Evolutionary conservation across 2,329 filamentous ascomycete species (phyloP), one percentile per base, ranked within the genome.

Genomic region (Arthroderma sp.): DNA sequence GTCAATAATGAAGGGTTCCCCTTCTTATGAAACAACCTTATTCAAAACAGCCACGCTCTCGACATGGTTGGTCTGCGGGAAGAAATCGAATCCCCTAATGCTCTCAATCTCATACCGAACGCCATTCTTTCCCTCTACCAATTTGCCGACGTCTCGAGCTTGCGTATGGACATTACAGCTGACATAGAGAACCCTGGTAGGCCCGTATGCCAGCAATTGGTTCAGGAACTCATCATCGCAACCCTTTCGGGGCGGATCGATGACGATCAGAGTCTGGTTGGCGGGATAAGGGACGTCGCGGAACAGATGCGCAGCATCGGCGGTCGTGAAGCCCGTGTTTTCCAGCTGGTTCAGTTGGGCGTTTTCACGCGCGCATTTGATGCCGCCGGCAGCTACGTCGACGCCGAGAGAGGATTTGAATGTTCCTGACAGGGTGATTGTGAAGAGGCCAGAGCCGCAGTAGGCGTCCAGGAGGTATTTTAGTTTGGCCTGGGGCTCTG

Each of bases 81-180:
- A 98, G 65, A 98, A 96, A 61, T 98, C 91, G 58, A 96, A 96
- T 0, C 89, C 91, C 40, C 83, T 74, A 39, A 98, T 65, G 58
- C 84, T 94, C 72, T 96, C 89, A 60, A 98, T 84, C 62, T 82
- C 78, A 65, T 95, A 98, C 50, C 73, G 66, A 22, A 66, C 65
- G 42, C 55, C 53, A 42, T 57, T 54, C 40, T 57, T 56, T 9
- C 88, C 87, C 32, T 82, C 74, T 1, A 96, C 86, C 56, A 98
- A 66, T 49, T 89, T 78, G 0, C 88, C 91, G 1, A 98, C 80
- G 64, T 98, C 91, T 43, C 91, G 71, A 9, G 91, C 91, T 72
- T 96, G 91, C 6, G 89, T 96, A 61, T 98, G 91, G 52, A 98
- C 91, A 58, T 98, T 98, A 57, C 91, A 98, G 59, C 85, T 94